Conservation (phyloP, 805 yeast species). For the Kazachstania viticola region DNA sequence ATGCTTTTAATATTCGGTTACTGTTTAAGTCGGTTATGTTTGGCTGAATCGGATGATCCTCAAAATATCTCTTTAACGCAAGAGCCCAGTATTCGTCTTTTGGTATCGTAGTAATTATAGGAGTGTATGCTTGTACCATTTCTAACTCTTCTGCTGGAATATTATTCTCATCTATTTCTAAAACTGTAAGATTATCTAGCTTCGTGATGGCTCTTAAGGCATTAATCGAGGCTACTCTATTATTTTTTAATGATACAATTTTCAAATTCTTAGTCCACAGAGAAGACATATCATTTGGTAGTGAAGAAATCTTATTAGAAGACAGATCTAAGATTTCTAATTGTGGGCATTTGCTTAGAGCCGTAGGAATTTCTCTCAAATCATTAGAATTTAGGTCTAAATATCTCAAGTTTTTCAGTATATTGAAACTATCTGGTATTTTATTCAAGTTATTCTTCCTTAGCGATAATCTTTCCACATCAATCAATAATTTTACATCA, state of each 20-base stretch:
- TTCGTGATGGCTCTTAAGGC: constrained; percentile 45
- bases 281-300: constrained; percentile 35
- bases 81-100: constrained; percentile 28
- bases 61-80: constrained; percentile 21
- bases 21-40: not conserved
- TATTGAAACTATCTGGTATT: constrained; percentile 38
- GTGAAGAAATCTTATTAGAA: constrained; percentile 35
- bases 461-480: constrained; percentile 41
- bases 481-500: constrained; percentile 27
- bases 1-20: constrained; percentile 39
- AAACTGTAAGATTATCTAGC: constrained; percentile 39
- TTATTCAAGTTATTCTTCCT: constrained; percentile 38
- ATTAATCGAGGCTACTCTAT: constrained; percentile 34
- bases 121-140: constrained; percentile 27
- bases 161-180: constrained; percentile 49
- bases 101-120: constrained; percentile 31
- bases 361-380: constrained; percentile 41
- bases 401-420: constrained; percentile 38
- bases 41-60: constrained; percentile 6
- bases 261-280: constrained; percentile 35
- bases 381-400: constrained; percentile 56
- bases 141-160: constrained; percentile 43
- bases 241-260: constrained; percentile 51
- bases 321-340: constrained; percentile 62
- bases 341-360: constrained; percentile 28